A percentile compares a stretch with the other conserved stretches of the same genome.
phyloP scores from a whole-genome alignment of 768 basidiomycete genomes.

The Cubamyces lactineus region DNA sequence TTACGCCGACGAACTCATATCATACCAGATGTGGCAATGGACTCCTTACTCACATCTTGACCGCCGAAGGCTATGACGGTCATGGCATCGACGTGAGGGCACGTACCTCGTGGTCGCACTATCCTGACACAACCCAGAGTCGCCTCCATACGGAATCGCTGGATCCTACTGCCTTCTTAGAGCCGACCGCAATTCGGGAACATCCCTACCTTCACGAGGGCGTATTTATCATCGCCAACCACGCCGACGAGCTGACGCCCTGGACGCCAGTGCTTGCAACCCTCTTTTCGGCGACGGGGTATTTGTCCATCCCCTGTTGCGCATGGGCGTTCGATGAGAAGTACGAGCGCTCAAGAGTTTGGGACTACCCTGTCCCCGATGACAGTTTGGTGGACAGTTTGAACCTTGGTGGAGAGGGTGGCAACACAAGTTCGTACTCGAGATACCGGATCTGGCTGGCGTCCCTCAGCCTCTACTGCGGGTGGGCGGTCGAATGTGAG shows the following conservation, averaged over 20 bases:
- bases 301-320: conserved; percentile 90
- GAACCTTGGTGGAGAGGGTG: conserved; percentile 64
- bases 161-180: conserved; percentile 52
- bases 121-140: conserved; percentile 63
- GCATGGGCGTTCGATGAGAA: conserved; percentile 77
- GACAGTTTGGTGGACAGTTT: conserved; percentile 44
- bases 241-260: conserved; percentile 95
- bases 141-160: conserved; percentile 71
- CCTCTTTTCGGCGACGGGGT: conserved; percentile 60
- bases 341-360: conserved; percentile 54
- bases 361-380: conserved; percentile 28
- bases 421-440: conserved; percentile 70
- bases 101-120: conserved; percentile 82
- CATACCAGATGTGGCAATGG: conserved; percentile 84
- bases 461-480: conserved; percentile 66
- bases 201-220: conserved; percentile 44
- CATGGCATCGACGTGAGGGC: conserved; percentile 85
- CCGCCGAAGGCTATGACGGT: conserved; percentile 82
- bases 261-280: conserved; percentile 89
- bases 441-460: conserved; percentile 90
- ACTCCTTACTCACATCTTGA: conserved; percentile 85
- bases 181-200: not conserved
- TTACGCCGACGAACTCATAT: not conserved
- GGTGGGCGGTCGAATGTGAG: conserved; percentile 89
- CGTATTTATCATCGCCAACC: conserved; percentile 89